Evolutionary conservation across 164 flowering plant species (phyloP), one percentile per base, ranked within the genome.

Genomic region (Vitis rotundifolia): DNA sequence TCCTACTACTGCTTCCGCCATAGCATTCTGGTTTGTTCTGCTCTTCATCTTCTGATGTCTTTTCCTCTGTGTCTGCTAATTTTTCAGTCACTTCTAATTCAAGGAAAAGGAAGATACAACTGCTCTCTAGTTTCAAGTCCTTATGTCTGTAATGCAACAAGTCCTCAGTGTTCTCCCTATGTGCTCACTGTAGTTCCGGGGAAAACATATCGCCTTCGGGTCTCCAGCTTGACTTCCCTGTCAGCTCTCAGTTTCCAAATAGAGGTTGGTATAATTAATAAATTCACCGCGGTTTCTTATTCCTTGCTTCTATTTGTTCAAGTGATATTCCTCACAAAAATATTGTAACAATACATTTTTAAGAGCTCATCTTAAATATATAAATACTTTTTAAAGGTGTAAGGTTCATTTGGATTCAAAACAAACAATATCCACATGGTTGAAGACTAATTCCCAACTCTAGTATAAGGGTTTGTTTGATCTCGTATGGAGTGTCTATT

Each of bases 191-290:
- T 88, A 3, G 82, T 91, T 44, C 91, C 97, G 0, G 97, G 92
- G 28, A 92, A 94, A 66, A 89, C 89, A 1, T 91, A 90, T 59
- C 82, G 99, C 1, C 76, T 94, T 0, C 79, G 99, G 55, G 68
- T 94, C 31, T 74, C 82, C 1, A 92, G 97, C 79, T 69, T 93
- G 63, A 86, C 97, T 4, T 69, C 94, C 49, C 80, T 92, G 0
- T 85, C 98, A 0, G 97, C 97, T 3, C 85, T 94, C 8, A 91
- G 85, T 72, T 91, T 93, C 62, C 86, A 85, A 70, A 86, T 93
- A 0, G 93, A 89, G 91, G 98, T 89, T 80, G 12, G 15, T 31
- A 61, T 37, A 59, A 19, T 51, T 50, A 5, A 22, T 22, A 22
- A 22, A 22, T 22, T 22, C 26, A 22, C 26, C 26, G 26, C 2